Evolutionary conservation across 495 filamentous ascomycete species (phyloP).

Genomic region (Tuber calosporum): DNA sequence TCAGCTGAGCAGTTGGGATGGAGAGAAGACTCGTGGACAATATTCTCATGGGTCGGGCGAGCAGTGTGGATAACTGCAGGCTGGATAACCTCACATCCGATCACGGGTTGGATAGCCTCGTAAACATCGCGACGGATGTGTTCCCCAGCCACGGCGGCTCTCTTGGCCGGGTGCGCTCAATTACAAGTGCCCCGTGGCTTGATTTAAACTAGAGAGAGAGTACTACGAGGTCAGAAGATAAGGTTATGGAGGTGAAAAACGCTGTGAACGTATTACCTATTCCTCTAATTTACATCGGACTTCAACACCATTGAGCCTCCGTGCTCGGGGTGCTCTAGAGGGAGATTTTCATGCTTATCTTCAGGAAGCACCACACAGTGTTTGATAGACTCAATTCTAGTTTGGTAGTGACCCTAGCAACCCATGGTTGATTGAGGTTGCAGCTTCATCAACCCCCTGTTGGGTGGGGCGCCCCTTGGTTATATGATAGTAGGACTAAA

Average conservation of each 20-base stretch:
- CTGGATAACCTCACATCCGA: constrained; percentile 60
- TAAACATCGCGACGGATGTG: constrained; percentile 59
- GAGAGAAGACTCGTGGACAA: constrained; percentile 56
- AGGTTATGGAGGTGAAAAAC: background rate
- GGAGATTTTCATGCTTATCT: constrained; percentile 48
- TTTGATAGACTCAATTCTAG: constrained; percentile 50
- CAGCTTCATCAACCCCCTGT: constrained; percentile 51
- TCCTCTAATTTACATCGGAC: constrained; percentile 29
- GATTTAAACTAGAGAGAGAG: constrained; percentile 49
- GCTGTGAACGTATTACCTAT: constrained; percentile 18
- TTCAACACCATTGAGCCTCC: constrained; percentile 53
- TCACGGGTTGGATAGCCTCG: constrained; percentile 59
- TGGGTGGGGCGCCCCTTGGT: constrained; percentile 49
- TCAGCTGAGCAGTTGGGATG: constrained; percentile 55
- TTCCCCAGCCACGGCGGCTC: constrained; percentile 52
- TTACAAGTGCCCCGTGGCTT: constrained; percentile 46
- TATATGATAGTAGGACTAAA: constrained; percentile 56
- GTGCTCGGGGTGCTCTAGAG: constrained; percentile 51
- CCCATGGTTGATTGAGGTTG: constrained; percentile 56
- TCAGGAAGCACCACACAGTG: constrained; percentile 48
- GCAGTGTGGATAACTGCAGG: constrained; percentile 60
- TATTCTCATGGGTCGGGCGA: constrained; percentile 59
- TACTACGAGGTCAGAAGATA: background rate
- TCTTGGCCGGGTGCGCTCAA: constrained; percentile 47
- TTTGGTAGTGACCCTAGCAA: constrained; percentile 56